A percentile compares a stretch with the other conserved stretches of the same genome.
These are phyloP conservation scores for Aspergillus quadrilineatus DNA, from an alignment of 2,329 filamentous ascomycete species.

Conservation along the genomic window DNA sequence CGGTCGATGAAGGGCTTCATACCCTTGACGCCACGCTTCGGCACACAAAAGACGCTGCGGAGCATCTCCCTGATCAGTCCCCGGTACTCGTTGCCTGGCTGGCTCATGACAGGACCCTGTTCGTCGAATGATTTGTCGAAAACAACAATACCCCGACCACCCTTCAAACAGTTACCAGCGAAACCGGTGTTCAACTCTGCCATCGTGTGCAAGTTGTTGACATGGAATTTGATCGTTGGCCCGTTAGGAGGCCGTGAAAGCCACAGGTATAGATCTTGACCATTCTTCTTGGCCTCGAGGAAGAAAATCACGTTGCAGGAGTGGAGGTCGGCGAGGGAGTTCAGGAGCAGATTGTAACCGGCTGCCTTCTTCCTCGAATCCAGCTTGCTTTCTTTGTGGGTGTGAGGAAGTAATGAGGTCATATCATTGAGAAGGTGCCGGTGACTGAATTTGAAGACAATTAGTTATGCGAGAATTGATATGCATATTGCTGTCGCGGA, in stretches of 20 bases:
- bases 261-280: slow-evolving; percentile 92
- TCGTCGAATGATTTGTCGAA: slow-evolving; percentile 87
- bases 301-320: slow-evolving; percentile 95
- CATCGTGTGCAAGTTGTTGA: slow-evolving; percentile 79
- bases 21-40: slow-evolving; percentile 74
- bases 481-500: not conserved
- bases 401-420: slow-evolving; percentile 83
- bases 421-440: slow-evolving; percentile 91
- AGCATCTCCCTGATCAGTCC: slow-evolving; percentile 77
- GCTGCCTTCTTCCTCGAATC: slow-evolving; percentile 78
- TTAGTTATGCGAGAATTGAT: slow-evolving; percentile 2
- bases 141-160: slow-evolving; percentile 83
- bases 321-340: slow-evolving; percentile 74
- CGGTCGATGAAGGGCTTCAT: slow-evolving; percentile 96
- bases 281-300: slow-evolving; percentile 85
- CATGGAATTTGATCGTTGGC: slow-evolving; percentile 61
- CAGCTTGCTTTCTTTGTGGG: slow-evolving; percentile 91
- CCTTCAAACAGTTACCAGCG: slow-evolving; percentile 94
- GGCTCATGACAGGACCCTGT: slow-evolving; percentile 71
- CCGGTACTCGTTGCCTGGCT: slow-evolving; percentile 44
- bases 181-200: slow-evolving; percentile 81
- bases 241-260: slow-evolving; percentile 87
- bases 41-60: slow-evolving; percentile 86
- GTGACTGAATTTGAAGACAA: slow-evolving; percentile 59
- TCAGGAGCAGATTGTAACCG: slow-evolving; percentile 68